Evolutionary conservation across 257 asterid genomes (phyloP).

Genomic region (Cynanchum wilfordii): DNA sequence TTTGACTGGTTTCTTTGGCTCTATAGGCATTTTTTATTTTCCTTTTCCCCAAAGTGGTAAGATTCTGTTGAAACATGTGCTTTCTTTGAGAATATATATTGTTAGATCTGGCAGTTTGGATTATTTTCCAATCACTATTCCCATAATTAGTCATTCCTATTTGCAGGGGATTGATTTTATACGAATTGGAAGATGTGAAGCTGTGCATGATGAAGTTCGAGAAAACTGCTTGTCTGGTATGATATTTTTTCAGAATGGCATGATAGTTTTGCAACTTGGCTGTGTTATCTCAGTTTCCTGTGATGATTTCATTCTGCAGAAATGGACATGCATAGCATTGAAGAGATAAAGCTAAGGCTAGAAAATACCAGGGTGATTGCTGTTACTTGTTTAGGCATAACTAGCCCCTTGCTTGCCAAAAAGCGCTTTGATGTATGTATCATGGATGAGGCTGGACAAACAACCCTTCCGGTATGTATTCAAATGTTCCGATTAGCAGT

Average conservation of each 20-base stretch:
- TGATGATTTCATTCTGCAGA: slow-evolving; percentile 36
- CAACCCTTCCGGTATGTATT: slow-evolving; percentile 74
- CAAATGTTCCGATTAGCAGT: neutral
- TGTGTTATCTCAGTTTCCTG: slow-evolving; percentile 17
- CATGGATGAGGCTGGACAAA: slow-evolving; percentile 99
- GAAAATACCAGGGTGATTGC: slow-evolving; percentile 71
- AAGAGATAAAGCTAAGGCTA: slow-evolving; percentile 59
- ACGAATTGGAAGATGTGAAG: slow-evolving; percentile 85
- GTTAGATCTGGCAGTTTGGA: neutral
- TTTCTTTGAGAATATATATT: neutral
- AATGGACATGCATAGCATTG: slow-evolving; percentile 49
- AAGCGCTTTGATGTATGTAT: slow-evolving; percentile 90
- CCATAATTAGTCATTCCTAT: neutral
- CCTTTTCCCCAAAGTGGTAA: neutral
- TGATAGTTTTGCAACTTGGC: slow-evolving; percentile 11
- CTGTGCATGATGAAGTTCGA: slow-evolving; percentile 73
- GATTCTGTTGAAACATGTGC: neutral
- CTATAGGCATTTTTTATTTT: neutral
- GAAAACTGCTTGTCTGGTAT: slow-evolving; percentile 77
- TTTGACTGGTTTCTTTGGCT: neutral
- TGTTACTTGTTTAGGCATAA: slow-evolving; percentile 93
- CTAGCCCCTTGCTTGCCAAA: slow-evolving; percentile 74
- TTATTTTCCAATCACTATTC: neutral
- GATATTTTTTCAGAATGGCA: slow-evolving; percentile 15
- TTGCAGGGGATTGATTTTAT: slow-evolving; percentile 82